A percentile compares a stretch with the other conserved stretches of the same genome.
Conservation (phyloP, 805 yeast species). For the Wickerhamiella vanderwaltii region DNA sequence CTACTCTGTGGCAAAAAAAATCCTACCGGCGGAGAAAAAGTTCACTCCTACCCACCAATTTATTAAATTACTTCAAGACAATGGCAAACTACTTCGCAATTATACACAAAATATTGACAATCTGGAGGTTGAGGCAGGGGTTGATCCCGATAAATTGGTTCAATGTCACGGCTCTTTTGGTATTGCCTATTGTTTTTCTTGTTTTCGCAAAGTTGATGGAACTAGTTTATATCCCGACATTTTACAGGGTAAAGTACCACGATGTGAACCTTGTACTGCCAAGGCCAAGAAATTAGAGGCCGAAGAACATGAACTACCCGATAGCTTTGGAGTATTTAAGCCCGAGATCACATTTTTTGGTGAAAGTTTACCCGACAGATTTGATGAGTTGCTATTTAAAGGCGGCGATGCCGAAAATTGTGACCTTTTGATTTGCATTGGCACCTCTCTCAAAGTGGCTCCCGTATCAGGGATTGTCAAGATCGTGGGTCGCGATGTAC, state of each 20-base stretch:
- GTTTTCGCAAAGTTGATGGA: conserved; percentile 57
- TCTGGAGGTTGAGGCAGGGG: conserved; percentile 70
- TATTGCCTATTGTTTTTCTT: conserved; percentile 69
- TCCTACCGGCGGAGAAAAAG: conserved; percentile 48
- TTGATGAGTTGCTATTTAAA: conserved; percentile 38
- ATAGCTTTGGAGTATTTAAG: conserved; percentile 67
- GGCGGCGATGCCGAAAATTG: conserved; percentile 50
- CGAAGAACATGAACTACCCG: conserved; percentile 24
- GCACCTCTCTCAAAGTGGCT: conserved; percentile 83
- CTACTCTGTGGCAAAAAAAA: conserved; percentile 75
- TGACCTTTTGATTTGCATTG: conserved; percentile 73
- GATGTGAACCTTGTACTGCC: conserved; percentile 51
- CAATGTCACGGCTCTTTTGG: conserved; percentile 95
- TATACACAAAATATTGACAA: conserved; percentile 90
- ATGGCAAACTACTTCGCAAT: conserved; percentile 65
- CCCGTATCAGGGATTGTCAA: conserved; percentile 87
- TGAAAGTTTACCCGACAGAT: conserved; percentile 61
- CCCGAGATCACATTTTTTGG: conserved; percentile 92
- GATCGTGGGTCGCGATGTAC: conserved; percentile 54
- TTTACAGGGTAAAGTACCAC: conserved; percentile 46
- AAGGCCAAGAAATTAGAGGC: conserved; percentile 30
- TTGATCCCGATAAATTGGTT: conserved; percentile 50
- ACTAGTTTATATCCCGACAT: conserved; percentile 49
- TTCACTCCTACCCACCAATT: conserved; percentile 75
- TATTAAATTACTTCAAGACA: conserved; percentile 58